Evolutionary conservation across 768 basidiomycete genomes (phyloP).

Genomic region (Termitomyces sp.): DNA sequence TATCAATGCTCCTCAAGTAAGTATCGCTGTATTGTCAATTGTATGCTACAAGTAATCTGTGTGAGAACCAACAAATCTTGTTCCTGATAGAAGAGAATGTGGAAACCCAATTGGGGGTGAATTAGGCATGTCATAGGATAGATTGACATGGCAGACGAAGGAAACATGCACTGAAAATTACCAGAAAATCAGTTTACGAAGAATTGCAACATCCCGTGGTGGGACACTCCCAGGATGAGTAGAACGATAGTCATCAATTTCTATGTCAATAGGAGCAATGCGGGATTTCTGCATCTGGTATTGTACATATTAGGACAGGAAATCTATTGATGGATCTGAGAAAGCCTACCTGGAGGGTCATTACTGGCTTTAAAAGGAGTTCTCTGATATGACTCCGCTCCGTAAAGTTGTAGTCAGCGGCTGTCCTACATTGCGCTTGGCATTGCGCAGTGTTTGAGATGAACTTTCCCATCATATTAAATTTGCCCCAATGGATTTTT

Average conservation of each 20-base stretch:
- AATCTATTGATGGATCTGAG: neutral
- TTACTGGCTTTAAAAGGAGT: slow-evolving; percentile 53
- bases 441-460: slow-evolving; percentile 73
- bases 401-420: slow-evolving; percentile 55
- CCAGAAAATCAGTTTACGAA: slow-evolving; percentile 49
- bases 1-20: neutral
- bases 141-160: neutral
- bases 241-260: slow-evolving; percentile 34
- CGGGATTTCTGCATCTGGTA: slow-evolving; percentile 62
- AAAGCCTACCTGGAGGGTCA: slow-evolving; percentile 60
- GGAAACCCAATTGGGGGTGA: neutral
- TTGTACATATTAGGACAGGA: slow-evolving; percentile 3
- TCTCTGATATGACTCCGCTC: slow-evolving; percentile 49
- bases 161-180: slow-evolving; percentile 10
- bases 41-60: neutral
- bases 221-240: slow-evolving; percentile 18
- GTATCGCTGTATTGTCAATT: neutral
- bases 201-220: slow-evolving; percentile 36
- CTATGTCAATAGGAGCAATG: slow-evolving; percentile 45
- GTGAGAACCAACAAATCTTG: neutral
- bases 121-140: neutral
- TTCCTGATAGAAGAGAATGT: neutral
- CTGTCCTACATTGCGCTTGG: slow-evolving; percentile 65
- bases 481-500: slow-evolving; percentile 95
- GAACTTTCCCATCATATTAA: slow-evolving; percentile 86